Percentiles rank a stretch among this genome's conserved stretches.
These are phyloP conservation scores for Cystobasidium sp. DNA, from an alignment of 1,284 basidiomycete species.

Conservation along the genomic window DNA sequence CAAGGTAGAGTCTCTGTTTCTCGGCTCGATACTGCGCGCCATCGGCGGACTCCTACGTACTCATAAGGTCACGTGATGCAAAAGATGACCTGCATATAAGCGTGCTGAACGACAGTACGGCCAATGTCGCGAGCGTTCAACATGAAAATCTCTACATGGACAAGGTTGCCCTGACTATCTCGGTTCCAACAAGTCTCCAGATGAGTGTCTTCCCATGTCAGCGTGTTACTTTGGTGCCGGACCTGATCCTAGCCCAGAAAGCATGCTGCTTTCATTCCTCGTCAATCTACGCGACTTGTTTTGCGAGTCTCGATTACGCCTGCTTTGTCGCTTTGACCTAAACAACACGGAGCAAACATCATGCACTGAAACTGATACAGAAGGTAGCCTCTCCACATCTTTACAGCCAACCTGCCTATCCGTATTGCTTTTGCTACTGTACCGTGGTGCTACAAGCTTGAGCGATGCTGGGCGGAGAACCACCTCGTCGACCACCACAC, in stretches of 20 bases:
- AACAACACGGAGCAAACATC: not conserved
- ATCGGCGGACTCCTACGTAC: too few species aligned
- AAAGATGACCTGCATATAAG: too few species aligned
- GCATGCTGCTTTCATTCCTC: not conserved
- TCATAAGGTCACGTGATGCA: too few species aligned
- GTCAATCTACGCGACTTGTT: conserved; percentile 28
- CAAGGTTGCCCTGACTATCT: too few species aligned
- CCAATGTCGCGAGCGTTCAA: too few species aligned
- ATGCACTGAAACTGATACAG: not conserved
- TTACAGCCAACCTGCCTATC: not conserved
- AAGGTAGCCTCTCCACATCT: not conserved
- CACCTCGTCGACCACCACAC: conserved; percentile 8
- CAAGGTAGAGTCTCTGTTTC: too few species aligned
- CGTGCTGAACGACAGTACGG: too few species aligned
- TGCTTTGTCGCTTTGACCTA: not conserved
- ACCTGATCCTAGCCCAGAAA: not conserved
- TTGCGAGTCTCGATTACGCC: not conserved
- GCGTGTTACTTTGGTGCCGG: not conserved
- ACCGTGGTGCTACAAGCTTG: not conserved
- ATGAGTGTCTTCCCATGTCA: too few species aligned
- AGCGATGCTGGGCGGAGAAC: conserved; percentile 23
- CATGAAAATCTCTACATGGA: too few species aligned
- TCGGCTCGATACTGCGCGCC: too few species aligned
- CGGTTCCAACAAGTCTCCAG: too few species aligned
- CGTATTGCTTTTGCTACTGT: too few species aligned